These are phyloP conservation scores for Entomortierella beljakovae DNA, from an alignment of 192 early-diverging fungal species.

Conservation along the genomic window DNA sequence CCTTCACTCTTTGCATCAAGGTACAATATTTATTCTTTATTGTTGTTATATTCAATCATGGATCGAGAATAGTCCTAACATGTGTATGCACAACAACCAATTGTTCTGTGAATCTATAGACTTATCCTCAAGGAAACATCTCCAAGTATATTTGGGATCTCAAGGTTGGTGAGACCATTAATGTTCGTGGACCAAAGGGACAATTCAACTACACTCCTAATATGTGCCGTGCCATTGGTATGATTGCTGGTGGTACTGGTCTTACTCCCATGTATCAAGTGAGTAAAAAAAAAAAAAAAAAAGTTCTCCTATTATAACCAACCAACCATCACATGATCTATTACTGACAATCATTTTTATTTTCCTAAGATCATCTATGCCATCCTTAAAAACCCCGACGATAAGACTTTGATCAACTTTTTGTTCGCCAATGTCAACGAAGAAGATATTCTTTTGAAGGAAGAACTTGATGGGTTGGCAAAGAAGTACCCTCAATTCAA, in stretches of 20 bases:
- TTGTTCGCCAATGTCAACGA: conserved; percentile 93
- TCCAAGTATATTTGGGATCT: conserved; percentile 80
- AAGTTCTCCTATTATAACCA: not conserved
- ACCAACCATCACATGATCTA: not conserved
- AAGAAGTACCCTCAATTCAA: conserved; percentile 80
- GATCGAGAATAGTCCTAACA: too few species aligned
- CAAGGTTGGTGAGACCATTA: conserved; percentile 77
- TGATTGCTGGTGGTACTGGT: conserved; percentile 97
- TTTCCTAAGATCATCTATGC: conserved; percentile 80
- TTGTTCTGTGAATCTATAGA: conserved; percentile 47
- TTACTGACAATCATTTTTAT: not conserved
- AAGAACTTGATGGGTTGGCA: conserved; percentile 84
- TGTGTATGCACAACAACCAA: not conserved
- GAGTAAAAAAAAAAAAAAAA: not conserved
- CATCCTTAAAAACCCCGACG: conserved; percentile 85
- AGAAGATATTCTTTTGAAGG: conserved; percentile 88
- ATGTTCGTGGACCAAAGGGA: conserved; percentile 91
- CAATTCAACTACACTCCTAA: conserved; percentile 88
- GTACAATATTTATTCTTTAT: conserved; percentile 43
- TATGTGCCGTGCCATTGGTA: conserved; percentile 81
- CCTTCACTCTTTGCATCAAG: conserved; percentile 95
- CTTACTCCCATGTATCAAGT: conserved; percentile 95
- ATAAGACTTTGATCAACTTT: conserved; percentile 88
- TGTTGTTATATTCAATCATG: not conserved
- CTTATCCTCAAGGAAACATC: conserved; percentile 85